These are phyloP conservation scores for Magnusiomyces sp. DNA, from an alignment of 1,139 yeast genomes.

Conservation along the genomic window DNA sequence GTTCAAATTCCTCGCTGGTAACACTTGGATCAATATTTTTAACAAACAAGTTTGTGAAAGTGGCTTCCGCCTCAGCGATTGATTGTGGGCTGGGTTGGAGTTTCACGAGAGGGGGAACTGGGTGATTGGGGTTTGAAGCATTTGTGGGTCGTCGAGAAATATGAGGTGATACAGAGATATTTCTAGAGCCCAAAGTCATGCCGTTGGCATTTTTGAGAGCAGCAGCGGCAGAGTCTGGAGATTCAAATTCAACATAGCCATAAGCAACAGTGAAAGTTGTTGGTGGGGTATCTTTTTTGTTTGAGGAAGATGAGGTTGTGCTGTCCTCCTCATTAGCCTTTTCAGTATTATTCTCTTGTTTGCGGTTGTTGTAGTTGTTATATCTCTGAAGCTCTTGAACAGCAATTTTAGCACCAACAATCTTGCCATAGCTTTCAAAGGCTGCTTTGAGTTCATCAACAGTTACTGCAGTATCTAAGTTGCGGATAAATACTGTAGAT, in stretches of 20 bases:
- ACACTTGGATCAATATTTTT: conserved; percentile 56
- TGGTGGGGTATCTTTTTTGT: too few species aligned
- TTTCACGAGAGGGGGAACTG: too few species aligned
- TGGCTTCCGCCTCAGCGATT: conserved; percentile 71
- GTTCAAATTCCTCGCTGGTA: conserved; percentile 9
- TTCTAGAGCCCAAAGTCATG: conserved; percentile 76
- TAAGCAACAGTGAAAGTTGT: too few species aligned
- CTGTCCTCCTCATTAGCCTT: too few species aligned
- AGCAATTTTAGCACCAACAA: conserved; percentile 89
- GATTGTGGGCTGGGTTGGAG: conserved; percentile 46
- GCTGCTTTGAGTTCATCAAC: conserved; percentile 75
- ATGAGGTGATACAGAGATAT: conserved; percentile 83
- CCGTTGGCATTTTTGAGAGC: conserved; percentile 88
- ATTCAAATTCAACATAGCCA: conserved; percentile 88
- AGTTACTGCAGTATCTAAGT: conserved; percentile 74
- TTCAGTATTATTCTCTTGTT: too few species aligned
- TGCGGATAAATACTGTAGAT: conserved; percentile 76
- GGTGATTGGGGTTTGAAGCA: neutral
- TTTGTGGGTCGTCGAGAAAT: conserved; percentile 49
- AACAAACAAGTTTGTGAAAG: conserved; percentile 80
- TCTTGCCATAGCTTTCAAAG: conserved; percentile 77
- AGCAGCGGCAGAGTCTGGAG: conserved; percentile 68
- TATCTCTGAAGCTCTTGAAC: too few species aligned
- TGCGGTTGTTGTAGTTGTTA: too few species aligned
- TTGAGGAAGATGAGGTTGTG: too few species aligned